Base-by-base conservation (phyloP, 352 stramenopile species). In the Phytophthora citricola region DNA sequence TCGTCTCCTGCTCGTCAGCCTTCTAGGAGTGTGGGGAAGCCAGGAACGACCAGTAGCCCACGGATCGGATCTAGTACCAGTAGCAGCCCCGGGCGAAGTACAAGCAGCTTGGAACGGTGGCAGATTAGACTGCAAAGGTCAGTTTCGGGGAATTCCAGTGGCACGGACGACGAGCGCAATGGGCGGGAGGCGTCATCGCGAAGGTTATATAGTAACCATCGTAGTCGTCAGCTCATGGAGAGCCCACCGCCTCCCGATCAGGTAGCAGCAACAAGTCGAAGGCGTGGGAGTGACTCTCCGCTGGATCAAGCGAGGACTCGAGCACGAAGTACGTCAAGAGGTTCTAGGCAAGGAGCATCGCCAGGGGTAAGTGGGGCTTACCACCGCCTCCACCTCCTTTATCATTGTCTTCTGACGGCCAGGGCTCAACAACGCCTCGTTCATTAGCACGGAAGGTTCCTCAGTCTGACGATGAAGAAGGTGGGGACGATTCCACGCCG, bases 141-240 rank as follows among this genome's bases (percentile, higher is more conserved):
- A 11, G 46, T 57, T 22, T 78, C 70, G 14, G 70, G 65, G 22
- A 66, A 71, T 46, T 72, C 60, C 17, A 74, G 70, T 17, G 58
- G 66, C 10, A 78, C 71, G 0, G 71, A 78, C 49, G 71, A 75
- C 24, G 71, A 75, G 53, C 58, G 62, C 0, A 20, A 46, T 14
- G 51, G 59, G 32, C 56, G 58, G 12, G 69, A 73, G 11, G 27
- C 58, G 26, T 45, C 44, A 11, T 62, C 68, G 4, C 48, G 59
- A 17, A 22, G 44, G 14, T 49, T 75, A 26, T 75, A 78, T 31
- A 73, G 66, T 55, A 75, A 72, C 45, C 61, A 63, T 32, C 66
- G 60, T 14, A 75, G 71, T 68, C 70, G 69, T 2, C 73, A 81
- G 36, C 66, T 78, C 0, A 66, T 81, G 53, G 73, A 81, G 38